Percentiles rank a stretch among this genome's conserved stretches.
Conservation (phyloP, 164 flowering plant genomes). For the Magnolia kwangsiensis region DNA sequence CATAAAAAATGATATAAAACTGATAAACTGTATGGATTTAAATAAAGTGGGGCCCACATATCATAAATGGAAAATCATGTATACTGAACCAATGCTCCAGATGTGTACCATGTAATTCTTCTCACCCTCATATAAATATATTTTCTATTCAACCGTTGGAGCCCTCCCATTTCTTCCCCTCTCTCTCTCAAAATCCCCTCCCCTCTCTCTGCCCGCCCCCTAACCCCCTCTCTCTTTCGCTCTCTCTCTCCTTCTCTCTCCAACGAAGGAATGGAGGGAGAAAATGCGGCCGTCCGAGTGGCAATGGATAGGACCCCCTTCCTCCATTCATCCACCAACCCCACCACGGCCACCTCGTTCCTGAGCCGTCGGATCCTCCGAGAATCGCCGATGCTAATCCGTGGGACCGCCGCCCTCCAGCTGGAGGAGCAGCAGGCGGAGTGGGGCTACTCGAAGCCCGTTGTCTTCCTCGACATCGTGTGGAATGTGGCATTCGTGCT, state of each 20-base stretch:
- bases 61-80: not conserved
- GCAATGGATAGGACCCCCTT: slow-evolving; percentile 12
- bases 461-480: slow-evolving; percentile 48
- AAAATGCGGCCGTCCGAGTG: not conserved
- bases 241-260: not conserved
- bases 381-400: slow-evolving; percentile 5
- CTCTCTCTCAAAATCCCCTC: not conserved
- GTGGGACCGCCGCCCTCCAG: slow-evolving; percentile 11
- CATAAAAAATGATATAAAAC: too few species aligned
- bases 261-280: slow-evolving; percentile 14
- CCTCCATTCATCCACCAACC: not conserved
- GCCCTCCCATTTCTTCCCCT: not conserved
- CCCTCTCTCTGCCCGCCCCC: slow-evolving; percentile 4
- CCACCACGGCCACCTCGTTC: slow-evolving; percentile 1
- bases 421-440: slow-evolving; percentile 20
- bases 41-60: not conserved
- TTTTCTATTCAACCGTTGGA: not conserved
- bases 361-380: slow-evolving; percentile 8
- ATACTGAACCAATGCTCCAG: too few species aligned
- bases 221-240: not conserved
- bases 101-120: too few species aligned
- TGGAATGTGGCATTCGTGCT: slow-evolving; percentile 67
- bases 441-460: slow-evolving; percentile 36
- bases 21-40: too few species aligned
- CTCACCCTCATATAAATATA: too few species aligned